These are phyloP conservation scores for Immersiporthe knoxdaviesiana DNA, from an alignment of 2,329 filamentous ascomycete genomes.

Conservation along the genomic window DNA sequence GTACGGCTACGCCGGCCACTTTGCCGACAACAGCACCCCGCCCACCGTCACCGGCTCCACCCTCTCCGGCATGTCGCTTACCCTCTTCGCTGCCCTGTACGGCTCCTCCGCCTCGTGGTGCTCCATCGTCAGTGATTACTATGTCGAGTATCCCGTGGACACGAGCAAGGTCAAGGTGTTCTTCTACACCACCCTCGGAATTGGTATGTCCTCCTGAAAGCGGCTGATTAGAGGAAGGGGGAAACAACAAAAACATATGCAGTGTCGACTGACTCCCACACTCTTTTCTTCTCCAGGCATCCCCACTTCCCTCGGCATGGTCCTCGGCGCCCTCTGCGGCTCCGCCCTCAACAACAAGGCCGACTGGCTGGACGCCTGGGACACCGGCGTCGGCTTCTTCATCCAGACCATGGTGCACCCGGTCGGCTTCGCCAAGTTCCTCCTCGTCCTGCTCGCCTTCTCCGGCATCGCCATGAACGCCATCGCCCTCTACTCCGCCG, in stretches of 20 bases:
- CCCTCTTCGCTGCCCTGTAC: conserved; percentile 50
- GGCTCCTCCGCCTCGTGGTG: conserved; percentile 54
- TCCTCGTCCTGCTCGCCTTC: conserved; percentile 43
- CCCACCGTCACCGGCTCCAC: conserved; percentile 41
- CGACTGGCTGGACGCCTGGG: conserved; percentile 45
- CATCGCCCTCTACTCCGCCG: conserved; percentile 47
- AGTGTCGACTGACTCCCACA: not conserved
- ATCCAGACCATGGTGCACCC: conserved; percentile 50
- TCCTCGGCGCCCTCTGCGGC: conserved; percentile 48
- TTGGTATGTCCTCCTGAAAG: conserved; percentile 35
- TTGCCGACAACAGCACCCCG: conserved; percentile 44
- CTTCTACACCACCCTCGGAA: conserved; percentile 51
- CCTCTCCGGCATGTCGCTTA: conserved; percentile 46
- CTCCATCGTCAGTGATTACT: conserved; percentile 50
- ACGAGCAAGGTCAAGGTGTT: conserved; percentile 52
- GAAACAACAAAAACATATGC: no score
- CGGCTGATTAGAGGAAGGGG: not conserved
- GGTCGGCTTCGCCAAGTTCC: conserved; percentile 49
- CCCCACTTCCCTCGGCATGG: conserved; percentile 54
- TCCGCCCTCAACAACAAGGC: conserved; percentile 46
- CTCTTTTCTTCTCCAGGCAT: conserved; percentile 33
- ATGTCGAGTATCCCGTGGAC: conserved; percentile 51
- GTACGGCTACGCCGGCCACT: conserved; percentile 48
- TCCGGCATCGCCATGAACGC: conserved; percentile 52
- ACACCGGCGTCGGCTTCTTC: conserved; percentile 49